phyloP scores from a whole-genome alignment of 2,329 filamentous ascomycete genomes.

The Pseudogymnoascus sp. region DNA sequence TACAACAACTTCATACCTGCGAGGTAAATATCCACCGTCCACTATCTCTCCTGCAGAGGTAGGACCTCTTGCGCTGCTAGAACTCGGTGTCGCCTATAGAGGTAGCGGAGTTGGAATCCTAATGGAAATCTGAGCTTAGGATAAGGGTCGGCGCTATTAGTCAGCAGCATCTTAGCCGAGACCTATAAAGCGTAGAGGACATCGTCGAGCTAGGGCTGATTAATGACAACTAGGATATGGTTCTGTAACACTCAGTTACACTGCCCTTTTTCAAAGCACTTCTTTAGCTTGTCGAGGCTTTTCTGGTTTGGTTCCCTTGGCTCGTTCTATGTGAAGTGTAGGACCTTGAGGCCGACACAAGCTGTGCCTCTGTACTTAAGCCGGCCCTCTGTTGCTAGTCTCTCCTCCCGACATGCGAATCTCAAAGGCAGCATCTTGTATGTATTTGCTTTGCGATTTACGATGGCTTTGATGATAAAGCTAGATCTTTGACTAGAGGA shows the following conservation, averaged over 20 bases:
- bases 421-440: background rate
- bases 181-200: slow-evolving; percentile 12
- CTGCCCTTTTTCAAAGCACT: background rate
- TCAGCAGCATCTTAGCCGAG: background rate
- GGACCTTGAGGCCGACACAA: slow-evolving; percentile 16
- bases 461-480: background rate
- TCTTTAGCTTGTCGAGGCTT: background rate
- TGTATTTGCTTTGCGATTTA: background rate
- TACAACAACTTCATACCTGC: background rate
- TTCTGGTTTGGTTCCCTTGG: slow-evolving; percentile 11
- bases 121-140: background rate
- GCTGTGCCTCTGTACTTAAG: slow-evolving; percentile 18
- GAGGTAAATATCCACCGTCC: slow-evolving; percentile 14
- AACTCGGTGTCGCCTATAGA: slow-evolving; percentile 14
- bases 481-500: background rate
- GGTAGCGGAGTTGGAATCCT: background rate
- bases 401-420: slow-evolving; percentile 13
- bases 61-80: slow-evolving; percentile 16
- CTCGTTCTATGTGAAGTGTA: slow-evolving; percentile 16
- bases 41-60: slow-evolving; percentile 12
- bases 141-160: background rate
- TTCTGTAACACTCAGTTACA: slow-evolving; percentile 15
- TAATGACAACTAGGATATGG: slow-evolving; percentile 27
- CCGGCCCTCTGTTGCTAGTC: slow-evolving; percentile 13
- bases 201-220: slow-evolving; percentile 22